Evolutionary conservation across 345 rosid species (phyloP), one percentile per base, ranked within the genome.

Genomic region (Gossypium ekmanianum): DNA sequence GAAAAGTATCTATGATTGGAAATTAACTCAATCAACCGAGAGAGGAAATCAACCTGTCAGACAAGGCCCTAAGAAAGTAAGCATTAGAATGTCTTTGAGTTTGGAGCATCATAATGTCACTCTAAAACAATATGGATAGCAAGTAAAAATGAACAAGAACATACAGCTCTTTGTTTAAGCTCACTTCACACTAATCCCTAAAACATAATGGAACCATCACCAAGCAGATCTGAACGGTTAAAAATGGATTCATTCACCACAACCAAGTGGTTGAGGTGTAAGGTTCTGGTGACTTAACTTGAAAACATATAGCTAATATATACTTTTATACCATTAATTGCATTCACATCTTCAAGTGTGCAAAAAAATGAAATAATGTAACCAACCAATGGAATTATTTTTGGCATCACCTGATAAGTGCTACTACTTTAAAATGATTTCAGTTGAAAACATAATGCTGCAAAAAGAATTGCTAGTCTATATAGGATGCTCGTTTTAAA

Each of bases 21-120:
- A 66, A 45, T 45, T 66, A 22, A 67, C 54, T 66, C n/a, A 43
- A 65, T 18, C 47, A 41, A 65, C 11, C 70, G 45, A 44, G 17
- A 17, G 11, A 66, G 70, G 70, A 65, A 65, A 43, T n/a, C 70
- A 44, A 66, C 55, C 50, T 6, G 52, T 66, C 52, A 44, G 34
- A 66, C 34, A 66, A 44, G 51, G 18, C 54, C 34, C 18, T 12
- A 22, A 41, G 50, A 41, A 65, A 43, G 50, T 65, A 65, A 45
- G 55, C 71, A 45, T 45, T 67, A 22, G 4, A 67, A 45, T 13
- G 18, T 43, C 51, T 65, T 10, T 18, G 51, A 43, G 13, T 64
- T 64, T 11, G 43, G 69, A 41, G 51, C 51, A 64, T 64, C 69
- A 64, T 24, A 18, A 63, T 65, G 17, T 18, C 51, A 65, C 29